phyloP scores from a whole-genome alignment of 345 rosid genomes.

The Salix brachista region DNA sequence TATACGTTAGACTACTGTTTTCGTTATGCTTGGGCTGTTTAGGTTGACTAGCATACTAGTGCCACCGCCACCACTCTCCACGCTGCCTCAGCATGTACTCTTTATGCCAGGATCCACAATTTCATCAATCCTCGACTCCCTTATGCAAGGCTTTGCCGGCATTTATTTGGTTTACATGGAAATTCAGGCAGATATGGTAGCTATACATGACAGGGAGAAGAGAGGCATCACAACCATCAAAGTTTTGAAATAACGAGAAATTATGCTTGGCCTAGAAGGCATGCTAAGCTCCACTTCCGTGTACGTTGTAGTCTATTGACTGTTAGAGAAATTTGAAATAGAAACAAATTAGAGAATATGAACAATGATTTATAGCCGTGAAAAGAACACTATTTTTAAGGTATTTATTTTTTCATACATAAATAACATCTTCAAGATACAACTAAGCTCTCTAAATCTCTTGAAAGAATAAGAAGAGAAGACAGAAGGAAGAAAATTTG shows the following conservation, averaged over 20 bases:
- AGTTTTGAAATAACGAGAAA: background rate
- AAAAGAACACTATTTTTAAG: too few relatives aligned
- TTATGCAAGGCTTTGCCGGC: conserved; percentile 57
- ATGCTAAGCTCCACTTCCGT: conserved; percentile 3
- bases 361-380: too few relatives aligned
- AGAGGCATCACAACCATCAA: too few relatives aligned
- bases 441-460: too few relatives aligned
- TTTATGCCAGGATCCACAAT: conserved; percentile 59
- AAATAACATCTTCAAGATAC: too few relatives aligned
- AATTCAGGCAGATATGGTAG: background rate
- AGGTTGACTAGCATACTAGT: conserved; percentile 33
- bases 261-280: background rate
- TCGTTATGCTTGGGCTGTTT: background rate
- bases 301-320: too few relatives aligned
- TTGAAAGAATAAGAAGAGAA: too few relatives aligned
- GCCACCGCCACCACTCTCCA: conserved; percentile 77
- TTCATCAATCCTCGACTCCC: conserved; percentile 65
- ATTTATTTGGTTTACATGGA: conserved; percentile 18
- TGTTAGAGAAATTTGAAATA: too few relatives aligned
- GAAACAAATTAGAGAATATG: too few relatives aligned
- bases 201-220: background rate
- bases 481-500: too few relatives aligned
- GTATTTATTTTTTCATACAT: too few relatives aligned
- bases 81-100: conserved; percentile 71
- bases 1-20: background rate